A percentile compares a stretch with the other conserved stretches of the same genome.
Evolutionary conservation across 176 grass and related monocot genomes (phyloP).

Genomic region (Luzula sylvatica): DNA sequence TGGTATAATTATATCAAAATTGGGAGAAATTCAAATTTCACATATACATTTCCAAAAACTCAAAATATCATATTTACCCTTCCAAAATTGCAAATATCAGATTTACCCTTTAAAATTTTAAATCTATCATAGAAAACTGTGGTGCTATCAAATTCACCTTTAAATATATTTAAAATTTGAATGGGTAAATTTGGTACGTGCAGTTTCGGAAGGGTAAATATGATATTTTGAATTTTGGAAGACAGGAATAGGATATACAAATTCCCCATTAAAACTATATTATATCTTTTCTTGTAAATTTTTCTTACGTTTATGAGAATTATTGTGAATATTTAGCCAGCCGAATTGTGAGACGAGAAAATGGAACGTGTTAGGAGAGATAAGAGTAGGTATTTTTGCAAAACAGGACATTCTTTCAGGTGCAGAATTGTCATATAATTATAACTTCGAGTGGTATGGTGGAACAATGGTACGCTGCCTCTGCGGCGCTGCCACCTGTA

Average conservation of each 20-base stretch:
- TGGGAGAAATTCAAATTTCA: neutral
- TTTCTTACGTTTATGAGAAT: neutral
- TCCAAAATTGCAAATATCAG: too few relatives aligned
- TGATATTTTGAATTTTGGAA: too few relatives aligned
- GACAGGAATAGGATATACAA: too few relatives aligned
- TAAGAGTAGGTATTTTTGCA: constrained; percentile 98
- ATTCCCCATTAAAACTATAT: too few relatives aligned
- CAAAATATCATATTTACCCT: too few relatives aligned
- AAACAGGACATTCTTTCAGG: constrained; percentile 73
- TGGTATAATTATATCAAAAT: constrained; percentile 55
- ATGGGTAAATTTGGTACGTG: too few relatives aligned
- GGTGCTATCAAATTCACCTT: too few relatives aligned
- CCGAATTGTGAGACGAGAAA: constrained; percentile 95
- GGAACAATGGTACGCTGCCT: constrained; percentile 78
- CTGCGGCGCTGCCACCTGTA: constrained; percentile 77
- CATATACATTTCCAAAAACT: neutral
- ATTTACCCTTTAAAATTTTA: too few relatives aligned
- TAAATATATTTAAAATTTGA: too few relatives aligned
- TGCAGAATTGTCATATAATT: constrained; percentile 78
- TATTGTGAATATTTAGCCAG: constrained; percentile 44
- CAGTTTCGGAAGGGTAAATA: too few relatives aligned
- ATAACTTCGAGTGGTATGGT: constrained; percentile 99
- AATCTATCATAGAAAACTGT: neutral
- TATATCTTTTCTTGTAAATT: too few relatives aligned
- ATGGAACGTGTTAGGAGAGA: constrained; percentile 84